Evolutionary conservation across 2,329 filamentous ascomycete species (phyloP), one percentile per base, ranked within the genome.

Genomic region (Aspergillus pseudoviridinutans): DNA sequence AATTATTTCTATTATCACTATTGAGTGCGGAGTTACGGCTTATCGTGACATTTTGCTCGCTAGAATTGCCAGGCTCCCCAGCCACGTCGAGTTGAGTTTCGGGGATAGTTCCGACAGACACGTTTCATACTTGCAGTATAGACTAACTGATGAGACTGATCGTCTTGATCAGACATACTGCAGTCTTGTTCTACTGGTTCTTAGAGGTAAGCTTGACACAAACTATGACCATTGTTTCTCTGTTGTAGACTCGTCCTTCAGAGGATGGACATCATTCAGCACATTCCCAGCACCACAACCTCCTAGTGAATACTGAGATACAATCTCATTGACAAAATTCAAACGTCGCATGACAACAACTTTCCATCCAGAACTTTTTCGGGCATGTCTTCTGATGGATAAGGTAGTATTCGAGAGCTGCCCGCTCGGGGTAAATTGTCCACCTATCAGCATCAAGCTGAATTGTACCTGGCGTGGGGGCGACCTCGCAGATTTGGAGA

Each of bases 371-470:
- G 1, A 6, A 14, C 5, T 35, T 35, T 35, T 35, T 38, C 17
- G 14, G 5, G 14, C 32, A 17, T 38, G 14, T 38, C 42, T 46
- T 9, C 7, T 46, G 42, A 44, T 22, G 20, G 9, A 9, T 44
- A n/a, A 9, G 7, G 41, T 44, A 44, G 42, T 17, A 46, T 46
- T 24, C 20, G 42, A 46, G 42, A 24, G 1, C 22, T 46, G 29
- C 29, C 50, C 10, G 17, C 29, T 27, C 57, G 51, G 49, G 10
- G 20, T 41, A 49, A 47, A 59, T 67, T 63, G 61, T 65, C 67
- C 67, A 60, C 67, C 67, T 61, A 69, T 69, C n/a, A 59, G 41
- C 32, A 28, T 46, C 22, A 46, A 17, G 42, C 42, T 24, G 22
- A 0, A 46, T 17, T 49, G 20, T 46, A 28, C 46, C 56, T 58